Evolutionary conservation across 495 filamentous ascomycete species (phyloP).

Genomic region (Penicillium desertorum): DNA sequence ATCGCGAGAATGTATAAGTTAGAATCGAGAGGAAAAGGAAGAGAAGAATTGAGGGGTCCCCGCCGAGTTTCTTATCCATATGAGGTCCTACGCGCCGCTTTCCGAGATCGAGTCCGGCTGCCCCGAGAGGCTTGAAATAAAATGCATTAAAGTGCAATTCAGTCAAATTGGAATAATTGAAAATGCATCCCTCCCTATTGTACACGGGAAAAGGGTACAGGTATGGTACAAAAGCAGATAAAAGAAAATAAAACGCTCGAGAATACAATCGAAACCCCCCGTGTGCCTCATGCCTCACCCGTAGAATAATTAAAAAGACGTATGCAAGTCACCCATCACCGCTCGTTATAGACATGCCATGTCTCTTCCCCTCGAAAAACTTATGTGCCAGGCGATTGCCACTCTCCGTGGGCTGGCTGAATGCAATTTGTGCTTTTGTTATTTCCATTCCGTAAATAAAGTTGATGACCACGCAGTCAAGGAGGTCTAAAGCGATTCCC

Average conservation of each 20-base stretch:
- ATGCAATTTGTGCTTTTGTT: constrained; percentile 62
- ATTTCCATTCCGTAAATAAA: constrained; percentile 68
- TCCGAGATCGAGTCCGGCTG: constrained; percentile 33
- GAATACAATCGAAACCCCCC: constrained; percentile 8
- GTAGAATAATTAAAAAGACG: constrained; percentile 5
- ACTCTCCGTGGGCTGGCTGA: constrained; percentile 75
- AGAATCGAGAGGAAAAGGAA: constrained; percentile 17
- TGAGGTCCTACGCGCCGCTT: constrained; percentile 29
- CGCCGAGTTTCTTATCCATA: constrained; percentile 33
- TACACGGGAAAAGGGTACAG: constrained; percentile 4
- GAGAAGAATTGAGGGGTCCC: constrained; percentile 24
- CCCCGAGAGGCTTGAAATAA: constrained; percentile 26
- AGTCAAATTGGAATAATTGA: constrained; percentile 8
- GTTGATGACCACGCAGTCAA: constrained; percentile 61
- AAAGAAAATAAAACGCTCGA: constrained; percentile 8
- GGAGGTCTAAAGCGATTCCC: constrained; percentile 60
- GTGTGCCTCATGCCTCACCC: neutral
- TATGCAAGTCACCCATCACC: constrained; percentile 26
- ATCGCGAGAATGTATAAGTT: constrained; percentile 39
- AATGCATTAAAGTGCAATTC: neutral
- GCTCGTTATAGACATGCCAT: constrained; percentile 55
- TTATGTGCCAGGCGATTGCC: constrained; percentile 60
- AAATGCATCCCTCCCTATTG: constrained; percentile 13
- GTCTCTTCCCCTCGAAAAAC: constrained; percentile 58
- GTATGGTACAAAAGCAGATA: constrained; percentile 9